Evolutionary conservation across 1,284 basidiomycete genomes (phyloP), one percentile per base, ranked within the genome.

Genomic region (Uromyces viciae-fabae): DNA sequence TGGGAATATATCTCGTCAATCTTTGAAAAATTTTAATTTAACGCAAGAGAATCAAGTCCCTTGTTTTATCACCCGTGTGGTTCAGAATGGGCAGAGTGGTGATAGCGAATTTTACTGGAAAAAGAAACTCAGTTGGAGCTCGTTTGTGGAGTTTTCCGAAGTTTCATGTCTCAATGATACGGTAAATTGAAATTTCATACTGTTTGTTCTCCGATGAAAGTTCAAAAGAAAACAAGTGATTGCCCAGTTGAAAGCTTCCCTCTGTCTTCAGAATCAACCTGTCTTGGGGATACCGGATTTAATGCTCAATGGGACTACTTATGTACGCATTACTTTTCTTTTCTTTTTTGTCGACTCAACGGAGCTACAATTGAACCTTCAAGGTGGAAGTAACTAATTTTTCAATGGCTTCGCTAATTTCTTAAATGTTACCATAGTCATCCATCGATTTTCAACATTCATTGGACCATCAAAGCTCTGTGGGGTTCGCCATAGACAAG

Each of bases 31-130:
- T 22, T 71, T 71, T 33, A 52, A 17, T 14, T 71, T 46, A 17
- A 49, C 68, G 31, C 46, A 71, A 4, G 52, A 71, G 42, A 49
- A 42, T 31, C 42, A 46, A 71, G 52, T 71, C 36, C 68, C 68
- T 71, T 71, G 68, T 71, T 71, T 71, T 46, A 71, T 71, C 68
- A 71, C 36, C 43, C 8, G n/a, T 46, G 68, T 17, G 28, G 28
- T 71, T 52, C 17, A 33, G 11, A 71, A n/a, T 31, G 11, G 38
- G 8, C 46, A 49, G 2, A 36, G 36, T 19, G 36, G 52, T 43
- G 17, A 19, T 14, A 31, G 52, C 15, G 17, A 42, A 46, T 19
- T 52, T 3, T 33, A 71, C 43, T 71, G 68, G 68, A 71, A 52
- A 52, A 22, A 31, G 28, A 71, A 52, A 71, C 28, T 19, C 15